phyloP scores from a whole-genome alignment of 768 basidiomycete genomes.

The Boletus sensibilis region DNA sequence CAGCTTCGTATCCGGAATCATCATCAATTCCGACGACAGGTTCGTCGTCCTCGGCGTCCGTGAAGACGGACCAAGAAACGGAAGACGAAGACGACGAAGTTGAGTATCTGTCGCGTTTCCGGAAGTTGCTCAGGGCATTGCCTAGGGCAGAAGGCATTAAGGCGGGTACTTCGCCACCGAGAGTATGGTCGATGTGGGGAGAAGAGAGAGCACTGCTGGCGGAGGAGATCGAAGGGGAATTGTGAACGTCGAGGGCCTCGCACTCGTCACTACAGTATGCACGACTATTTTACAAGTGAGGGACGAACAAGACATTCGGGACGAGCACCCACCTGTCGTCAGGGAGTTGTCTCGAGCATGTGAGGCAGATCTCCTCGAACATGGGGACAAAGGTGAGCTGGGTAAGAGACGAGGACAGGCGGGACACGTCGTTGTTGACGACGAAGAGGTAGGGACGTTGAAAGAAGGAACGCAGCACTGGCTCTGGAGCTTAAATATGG shows the following conservation, averaged over 20 bases:
- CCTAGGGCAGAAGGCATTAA: constrained; percentile 61
- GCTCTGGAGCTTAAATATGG: constrained; percentile 34
- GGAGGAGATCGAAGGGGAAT: constrained; percentile 66
- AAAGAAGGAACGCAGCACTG: constrained; percentile 17
- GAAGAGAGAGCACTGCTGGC: constrained; percentile 67
- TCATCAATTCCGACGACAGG: constrained; percentile 35
- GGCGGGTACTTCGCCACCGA: constrained; percentile 63
- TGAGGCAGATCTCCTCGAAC: constrained; percentile 79
- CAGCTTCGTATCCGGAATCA: constrained; percentile 31
- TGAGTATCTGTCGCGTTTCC: constrained; percentile 49
- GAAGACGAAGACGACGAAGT: constrained; percentile 66
- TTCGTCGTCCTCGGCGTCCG: constrained; percentile 62
- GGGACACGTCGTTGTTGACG: constrained; percentile 6
- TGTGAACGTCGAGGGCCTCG: constrained; percentile 52
- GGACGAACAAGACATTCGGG: constrained; percentile 11
- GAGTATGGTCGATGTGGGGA: constrained; percentile 53
- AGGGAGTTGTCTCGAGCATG: constrained; percentile 63
- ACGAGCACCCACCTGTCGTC: constrained; percentile 55
- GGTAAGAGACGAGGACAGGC: neutral
- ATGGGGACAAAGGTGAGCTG: constrained; percentile 37
- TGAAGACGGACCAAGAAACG: constrained; percentile 61
- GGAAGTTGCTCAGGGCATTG: constrained; percentile 46
- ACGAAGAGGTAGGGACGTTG: constrained; percentile 18
- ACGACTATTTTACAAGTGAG: constrained; percentile 43
- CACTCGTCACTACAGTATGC: constrained; percentile 74